phyloP scores from a whole-genome alignment of 306 rosid genomes.

The Fragaria ananassa region DNA sequence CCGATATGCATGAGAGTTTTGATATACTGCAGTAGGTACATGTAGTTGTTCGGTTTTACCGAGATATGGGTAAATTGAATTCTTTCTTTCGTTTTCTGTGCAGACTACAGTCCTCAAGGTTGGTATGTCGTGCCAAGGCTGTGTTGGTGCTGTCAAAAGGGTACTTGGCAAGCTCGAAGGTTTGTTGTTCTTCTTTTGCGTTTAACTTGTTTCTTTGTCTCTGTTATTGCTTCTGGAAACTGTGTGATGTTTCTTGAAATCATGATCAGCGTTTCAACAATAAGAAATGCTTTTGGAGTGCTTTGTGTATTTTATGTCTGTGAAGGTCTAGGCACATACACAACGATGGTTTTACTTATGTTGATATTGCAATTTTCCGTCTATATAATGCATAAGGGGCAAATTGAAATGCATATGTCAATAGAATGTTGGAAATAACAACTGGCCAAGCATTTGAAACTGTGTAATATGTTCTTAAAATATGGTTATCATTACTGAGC shows the following conservation, averaged over 20 bases:
- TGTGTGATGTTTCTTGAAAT: neutral
- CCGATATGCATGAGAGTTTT: neutral
- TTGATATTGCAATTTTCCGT: neutral
- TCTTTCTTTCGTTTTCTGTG: conserved; percentile 16
- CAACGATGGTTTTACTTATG: neutral
- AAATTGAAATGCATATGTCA: neutral
- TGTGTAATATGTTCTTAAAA: no score
- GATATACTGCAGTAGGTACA: neutral
- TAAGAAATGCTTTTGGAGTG: neutral
- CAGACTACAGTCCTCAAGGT: conserved; percentile 93
- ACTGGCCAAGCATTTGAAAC: neutral
- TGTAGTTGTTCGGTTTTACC: neutral
- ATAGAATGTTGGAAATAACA: neutral
- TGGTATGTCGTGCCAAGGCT: conserved; percentile 88
- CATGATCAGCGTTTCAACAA: neutral
- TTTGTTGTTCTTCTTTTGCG: conserved; percentile 17
- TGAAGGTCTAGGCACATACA: neutral
- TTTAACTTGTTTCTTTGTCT: neutral
- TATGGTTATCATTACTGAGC: neutral
- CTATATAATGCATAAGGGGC: neutral
- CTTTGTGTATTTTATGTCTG: neutral
- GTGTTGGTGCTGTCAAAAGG: conserved; percentile 88
- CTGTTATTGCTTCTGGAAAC: no score
- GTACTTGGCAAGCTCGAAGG: conserved; percentile 92
- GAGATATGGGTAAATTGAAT: neutral